A percentile compares a stretch with the other conserved stretches of the same genome.
These are phyloP conservation scores for Ophiocordyceps camponoti-rufipedis DNA, from an alignment of 2,329 filamentous ascomycete species.

Conservation along the genomic window DNA sequence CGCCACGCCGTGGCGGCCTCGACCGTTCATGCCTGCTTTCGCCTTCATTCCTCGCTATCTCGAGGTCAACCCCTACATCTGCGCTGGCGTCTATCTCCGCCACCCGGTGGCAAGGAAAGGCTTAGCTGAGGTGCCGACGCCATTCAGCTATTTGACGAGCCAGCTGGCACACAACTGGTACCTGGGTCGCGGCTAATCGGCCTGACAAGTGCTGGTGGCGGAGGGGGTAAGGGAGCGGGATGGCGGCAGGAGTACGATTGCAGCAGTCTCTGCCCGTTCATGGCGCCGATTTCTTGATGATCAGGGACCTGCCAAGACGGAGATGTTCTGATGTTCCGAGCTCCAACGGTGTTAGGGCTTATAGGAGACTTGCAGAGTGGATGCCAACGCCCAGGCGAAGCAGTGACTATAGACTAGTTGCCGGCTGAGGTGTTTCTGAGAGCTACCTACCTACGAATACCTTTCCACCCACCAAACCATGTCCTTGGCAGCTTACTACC, in stretches of 20 bases:
- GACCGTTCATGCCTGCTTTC: constrained; percentile 77
- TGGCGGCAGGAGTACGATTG: not conserved
- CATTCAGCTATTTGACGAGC: constrained; percentile 51
- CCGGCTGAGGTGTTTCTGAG: not conserved
- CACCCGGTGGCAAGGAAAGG: constrained; percentile 83
- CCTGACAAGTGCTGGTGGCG: not conserved
- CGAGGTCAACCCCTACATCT: constrained; percentile 95
- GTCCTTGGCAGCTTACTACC: not conserved
- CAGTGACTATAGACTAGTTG: not conserved
- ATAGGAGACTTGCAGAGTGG: not conserved
- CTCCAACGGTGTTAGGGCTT: not conserved
- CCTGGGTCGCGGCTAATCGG: constrained; percentile 50
- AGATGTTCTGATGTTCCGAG: not conserved
- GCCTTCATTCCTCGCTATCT: constrained; percentile 90
- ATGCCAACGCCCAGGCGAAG: not conserved
- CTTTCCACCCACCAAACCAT: not conserved
- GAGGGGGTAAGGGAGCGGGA: not conserved
- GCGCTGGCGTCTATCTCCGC: constrained; percentile 82
- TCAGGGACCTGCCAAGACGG: not conserved
- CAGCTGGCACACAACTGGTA: constrained; percentile 93
- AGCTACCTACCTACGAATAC: too few species aligned
- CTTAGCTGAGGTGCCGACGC: constrained; percentile 65
- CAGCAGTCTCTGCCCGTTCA: too few species aligned
- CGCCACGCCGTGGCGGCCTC: constrained; percentile 73
- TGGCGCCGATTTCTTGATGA: too few species aligned